These are phyloP conservation scores for Beta macrorhiza DNA, from an alignment of 179 eudicot genomes.

Conservation along the genomic window DNA sequence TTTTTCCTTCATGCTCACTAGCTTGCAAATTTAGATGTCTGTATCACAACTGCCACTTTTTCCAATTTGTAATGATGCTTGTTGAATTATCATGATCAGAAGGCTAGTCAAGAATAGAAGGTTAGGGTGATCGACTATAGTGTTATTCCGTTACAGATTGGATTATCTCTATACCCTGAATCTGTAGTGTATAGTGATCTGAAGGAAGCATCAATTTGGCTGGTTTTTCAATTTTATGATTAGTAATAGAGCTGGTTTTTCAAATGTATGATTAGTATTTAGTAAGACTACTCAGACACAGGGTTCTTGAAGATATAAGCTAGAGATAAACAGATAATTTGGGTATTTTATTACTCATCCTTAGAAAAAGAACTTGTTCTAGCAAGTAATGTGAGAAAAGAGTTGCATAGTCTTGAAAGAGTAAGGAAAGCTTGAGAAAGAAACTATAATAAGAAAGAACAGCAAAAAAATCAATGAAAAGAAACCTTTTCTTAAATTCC, in stretches of 20 bases:
- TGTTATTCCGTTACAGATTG: too few relatives aligned
- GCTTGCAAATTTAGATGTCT: too few relatives aligned
- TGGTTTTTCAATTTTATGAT: background rate
- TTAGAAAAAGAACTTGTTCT: slow-evolving; percentile 25
- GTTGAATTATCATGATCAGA: too few relatives aligned
- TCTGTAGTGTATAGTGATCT: background rate
- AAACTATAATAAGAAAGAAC: slow-evolving; percentile 7
- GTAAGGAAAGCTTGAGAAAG: background rate
- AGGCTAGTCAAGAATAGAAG: too few relatives aligned
- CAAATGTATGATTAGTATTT: background rate
- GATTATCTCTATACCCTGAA: background rate
- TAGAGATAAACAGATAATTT: background rate
- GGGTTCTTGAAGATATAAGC: background rate
- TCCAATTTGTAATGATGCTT: too few relatives aligned
- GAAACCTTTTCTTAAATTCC: background rate
- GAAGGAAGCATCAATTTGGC: background rate
- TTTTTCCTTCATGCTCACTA: too few relatives aligned
- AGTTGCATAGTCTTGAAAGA: background rate
- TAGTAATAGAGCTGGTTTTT: background rate
- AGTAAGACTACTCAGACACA: background rate
- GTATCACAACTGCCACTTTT: too few relatives aligned
- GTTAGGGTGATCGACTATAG: too few relatives aligned
- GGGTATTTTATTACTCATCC: slow-evolving; percentile 15
- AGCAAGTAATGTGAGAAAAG: slow-evolving; percentile 16
- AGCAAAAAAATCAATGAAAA: background rate